Percentiles rank a stretch among this genome's conserved stretches.
Evolutionary conservation across 2,329 filamentous ascomycete species (phyloP).

Genomic region (Penicillium nordicum): DNA sequence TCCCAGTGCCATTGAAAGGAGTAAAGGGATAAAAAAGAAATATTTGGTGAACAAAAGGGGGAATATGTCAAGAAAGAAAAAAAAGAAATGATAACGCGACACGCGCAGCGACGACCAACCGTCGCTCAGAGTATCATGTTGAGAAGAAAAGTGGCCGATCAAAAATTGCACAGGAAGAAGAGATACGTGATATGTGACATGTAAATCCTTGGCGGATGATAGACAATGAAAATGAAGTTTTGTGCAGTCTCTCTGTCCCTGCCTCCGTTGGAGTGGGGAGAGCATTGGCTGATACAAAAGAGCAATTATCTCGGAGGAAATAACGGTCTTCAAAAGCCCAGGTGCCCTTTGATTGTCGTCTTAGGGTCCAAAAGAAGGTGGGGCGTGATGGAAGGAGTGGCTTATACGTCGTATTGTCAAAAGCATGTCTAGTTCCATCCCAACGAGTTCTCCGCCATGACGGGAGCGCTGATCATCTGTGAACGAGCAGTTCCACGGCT

Average conservation of each 20-base stretch:
- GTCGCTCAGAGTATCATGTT: slow-evolving; percentile 22
- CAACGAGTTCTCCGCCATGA: slow-evolving; percentile 90
- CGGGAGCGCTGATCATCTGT: slow-evolving; percentile 78
- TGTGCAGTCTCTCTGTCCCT: slow-evolving; percentile 21
- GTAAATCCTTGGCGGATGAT: slow-evolving; percentile 21
- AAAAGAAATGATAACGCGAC: slow-evolving; percentile 20
- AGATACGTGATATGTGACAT: slow-evolving; percentile 27
- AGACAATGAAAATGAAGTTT: slow-evolving; percentile 25
- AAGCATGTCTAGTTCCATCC: slow-evolving; percentile 74
- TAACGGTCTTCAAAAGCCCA: neutral
- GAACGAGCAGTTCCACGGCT: slow-evolving; percentile 67
- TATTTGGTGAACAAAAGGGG: slow-evolving; percentile 32
- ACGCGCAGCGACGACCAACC: slow-evolving; percentile 11
- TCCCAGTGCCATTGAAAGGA: slow-evolving; percentile 21
- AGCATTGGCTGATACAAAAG: neutral
- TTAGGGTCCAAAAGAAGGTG: slow-evolving; percentile 1
- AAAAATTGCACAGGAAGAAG: slow-evolving; percentile 25
- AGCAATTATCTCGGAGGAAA: neutral
- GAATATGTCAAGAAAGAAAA: slow-evolving; percentile 32
- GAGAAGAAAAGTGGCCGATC: slow-evolving; percentile 21
- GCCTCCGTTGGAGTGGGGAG: neutral
- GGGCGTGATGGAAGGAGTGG: slow-evolving; percentile 3
- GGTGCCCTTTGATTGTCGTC: slow-evolving; percentile 2
- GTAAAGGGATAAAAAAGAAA: slow-evolving; percentile 16
- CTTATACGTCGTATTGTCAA: slow-evolving; percentile 16